These are phyloP conservation scores for Soucietia sequanensis DNA, from an alignment of 805 yeast species.

Conservation along the genomic window DNA sequence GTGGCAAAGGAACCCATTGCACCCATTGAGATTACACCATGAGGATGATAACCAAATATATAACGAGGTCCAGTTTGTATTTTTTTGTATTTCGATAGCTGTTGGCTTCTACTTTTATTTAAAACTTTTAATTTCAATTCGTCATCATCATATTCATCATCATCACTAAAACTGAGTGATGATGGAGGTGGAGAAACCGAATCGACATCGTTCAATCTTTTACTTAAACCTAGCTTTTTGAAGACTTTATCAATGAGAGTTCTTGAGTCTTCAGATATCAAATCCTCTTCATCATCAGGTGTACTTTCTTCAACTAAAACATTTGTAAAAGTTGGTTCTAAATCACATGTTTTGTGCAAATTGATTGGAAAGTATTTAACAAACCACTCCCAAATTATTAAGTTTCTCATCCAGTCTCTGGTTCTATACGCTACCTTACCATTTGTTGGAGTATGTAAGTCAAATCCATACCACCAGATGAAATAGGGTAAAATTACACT, in stretches of 20 bases:
- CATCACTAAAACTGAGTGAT: conserved; percentile 1
- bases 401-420: conserved; percentile 55
- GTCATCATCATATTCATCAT: conserved; percentile 1
- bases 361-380: conserved; percentile 77
- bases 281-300: conserved; percentile 38
- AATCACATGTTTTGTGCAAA: conserved; percentile 63
- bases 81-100: conserved; percentile 21
- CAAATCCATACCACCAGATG: conserved; percentile 50
- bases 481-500: conserved; percentile 60
- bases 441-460: conserved; percentile 68
- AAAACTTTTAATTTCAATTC: conserved; percentile 6
- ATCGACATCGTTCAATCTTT: conserved; percentile 34
- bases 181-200: conserved; percentile 7
- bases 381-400: conserved; percentile 67
- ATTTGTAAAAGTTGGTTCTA: conserved; percentile 69
- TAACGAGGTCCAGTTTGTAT: conserved; percentile 67
- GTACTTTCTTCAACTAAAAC: conserved; percentile 23
- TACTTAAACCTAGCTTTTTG: conserved; percentile 34
- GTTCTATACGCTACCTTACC: conserved; percentile 65
- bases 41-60: conserved; percentile 93
- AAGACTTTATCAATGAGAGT: conserved; percentile 36
- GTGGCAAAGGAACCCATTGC: conserved; percentile 82
- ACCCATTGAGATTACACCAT: conserved; percentile 92
- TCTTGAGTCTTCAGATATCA: conserved; percentile 35
- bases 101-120: conserved; percentile 5